A percentile compares a stretch with the other conserved stretches of the same genome.
phyloP scores from a whole-genome alignment of 2,329 filamentous ascomycete species.

The Pseudogymnoascus sp. region DNA sequence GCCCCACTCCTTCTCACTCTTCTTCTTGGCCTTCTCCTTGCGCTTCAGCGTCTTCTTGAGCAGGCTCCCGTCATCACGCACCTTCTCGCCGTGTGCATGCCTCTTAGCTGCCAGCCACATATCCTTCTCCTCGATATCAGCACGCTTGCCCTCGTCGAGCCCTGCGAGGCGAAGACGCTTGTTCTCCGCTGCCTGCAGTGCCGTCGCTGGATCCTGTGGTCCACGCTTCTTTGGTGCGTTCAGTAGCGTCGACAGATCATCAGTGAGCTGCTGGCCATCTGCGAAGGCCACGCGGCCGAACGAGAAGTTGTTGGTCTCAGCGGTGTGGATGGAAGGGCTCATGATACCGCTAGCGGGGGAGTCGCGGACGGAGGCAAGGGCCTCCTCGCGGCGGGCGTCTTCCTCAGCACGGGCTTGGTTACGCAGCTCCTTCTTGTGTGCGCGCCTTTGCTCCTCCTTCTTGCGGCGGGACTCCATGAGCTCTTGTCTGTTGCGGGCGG shows the following conservation, averaged over 20 bases:
- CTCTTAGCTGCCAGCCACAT: constrained; percentile 87
- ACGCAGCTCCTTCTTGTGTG: constrained; percentile 79
- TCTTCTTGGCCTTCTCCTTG: constrained; percentile 81
- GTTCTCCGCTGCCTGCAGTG: constrained; percentile 76
- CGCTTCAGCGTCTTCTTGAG: constrained; percentile 94
- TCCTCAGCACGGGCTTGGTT: constrained; percentile 73
- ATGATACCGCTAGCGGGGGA: constrained; percentile 48
- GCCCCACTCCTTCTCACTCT: constrained; percentile 83
- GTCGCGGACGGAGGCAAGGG: constrained; percentile 49
- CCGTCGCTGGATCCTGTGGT: constrained; percentile 74
- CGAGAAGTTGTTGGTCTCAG: constrained; percentile 62
- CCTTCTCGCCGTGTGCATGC: constrained; percentile 79
- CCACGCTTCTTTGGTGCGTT: constrained; percentile 70
- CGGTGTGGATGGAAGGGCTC: constrained; percentile 45
- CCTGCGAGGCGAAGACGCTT: constrained; percentile 72
- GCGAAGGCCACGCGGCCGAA: constrained; percentile 89
- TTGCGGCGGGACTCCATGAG: constrained; percentile 81
- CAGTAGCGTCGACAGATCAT: constrained; percentile 53
- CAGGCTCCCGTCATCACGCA: constrained; percentile 75
- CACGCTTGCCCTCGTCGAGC: constrained; percentile 71
- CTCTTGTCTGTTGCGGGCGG: constrained; percentile 79
- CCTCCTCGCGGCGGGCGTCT: constrained; percentile 55
- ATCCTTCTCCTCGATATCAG: constrained; percentile 88
- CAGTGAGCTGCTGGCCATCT: constrained; percentile 73
- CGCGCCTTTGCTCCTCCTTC: constrained; percentile 80